These are phyloP conservation scores for Pestalotiopsis sp. DNA, from an alignment of 2,329 filamentous ascomycete genomes.

Conservation along the genomic window DNA sequence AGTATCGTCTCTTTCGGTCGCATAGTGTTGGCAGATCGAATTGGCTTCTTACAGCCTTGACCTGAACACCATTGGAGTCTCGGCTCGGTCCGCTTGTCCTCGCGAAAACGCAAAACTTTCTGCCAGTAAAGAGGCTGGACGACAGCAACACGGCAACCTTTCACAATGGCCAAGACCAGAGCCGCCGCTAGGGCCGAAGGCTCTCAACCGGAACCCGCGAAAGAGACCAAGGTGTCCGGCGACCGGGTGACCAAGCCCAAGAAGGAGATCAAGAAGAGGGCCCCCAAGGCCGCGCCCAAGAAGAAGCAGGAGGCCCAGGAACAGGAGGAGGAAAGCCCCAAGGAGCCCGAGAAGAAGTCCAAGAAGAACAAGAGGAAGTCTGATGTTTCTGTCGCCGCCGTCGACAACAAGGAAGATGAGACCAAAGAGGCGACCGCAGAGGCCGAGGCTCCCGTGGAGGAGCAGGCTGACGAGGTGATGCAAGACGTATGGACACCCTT, in stretches of 20 bases:
- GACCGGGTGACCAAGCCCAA: conserved; percentile 11
- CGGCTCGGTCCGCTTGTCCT: not conserved
- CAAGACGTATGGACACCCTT: not conserved
- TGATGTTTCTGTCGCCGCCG: conserved; percentile 6
- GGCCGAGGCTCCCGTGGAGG: not conserved
- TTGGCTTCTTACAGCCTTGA: not conserved
- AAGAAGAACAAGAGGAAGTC: not conserved
- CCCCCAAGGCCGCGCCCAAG: conserved; percentile 9
- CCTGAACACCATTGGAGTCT: not conserved
- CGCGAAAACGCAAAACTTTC: not conserved
- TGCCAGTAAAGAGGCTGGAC: not conserved
- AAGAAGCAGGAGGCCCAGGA: not conserved
- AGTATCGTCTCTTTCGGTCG: not conserved
- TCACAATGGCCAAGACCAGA: conserved; percentile 25
- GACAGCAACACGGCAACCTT: not conserved
- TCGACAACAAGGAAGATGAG: not conserved
- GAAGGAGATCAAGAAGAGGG: conserved; percentile 9
- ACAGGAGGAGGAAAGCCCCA: not conserved
- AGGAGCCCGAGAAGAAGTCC: not conserved
- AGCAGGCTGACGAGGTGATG: not conserved
- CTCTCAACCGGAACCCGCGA: conserved; percentile 22
- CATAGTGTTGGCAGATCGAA: no score
- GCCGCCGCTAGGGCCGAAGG: conserved; percentile 20
- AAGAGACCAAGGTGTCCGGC: conserved; percentile 13
- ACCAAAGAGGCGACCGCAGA: not conserved